Conservation (phyloP, 306 rosid species). For the Rosa chinensis region DNA sequence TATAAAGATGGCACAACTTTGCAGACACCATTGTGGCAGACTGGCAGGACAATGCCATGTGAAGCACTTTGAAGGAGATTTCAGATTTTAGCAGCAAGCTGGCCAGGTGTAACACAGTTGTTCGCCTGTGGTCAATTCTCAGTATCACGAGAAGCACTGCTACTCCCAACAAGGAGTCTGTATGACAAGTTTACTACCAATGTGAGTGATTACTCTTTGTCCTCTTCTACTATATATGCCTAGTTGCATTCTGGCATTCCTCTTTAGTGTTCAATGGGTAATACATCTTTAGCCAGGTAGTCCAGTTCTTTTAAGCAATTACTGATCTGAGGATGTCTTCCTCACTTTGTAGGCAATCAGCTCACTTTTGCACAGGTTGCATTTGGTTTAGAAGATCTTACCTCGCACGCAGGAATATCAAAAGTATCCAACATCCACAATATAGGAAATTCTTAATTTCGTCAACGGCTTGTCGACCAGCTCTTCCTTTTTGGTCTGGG, state of each 20-base stretch:
- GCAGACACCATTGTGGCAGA: neutral
- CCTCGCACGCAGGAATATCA: neutral
- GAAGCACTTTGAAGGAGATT: neutral
- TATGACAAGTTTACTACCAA: neutral
- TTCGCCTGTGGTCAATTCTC: neutral
- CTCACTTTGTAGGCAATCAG: slow-evolving; percentile 1
- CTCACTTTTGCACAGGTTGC: slow-evolving; percentile 1
- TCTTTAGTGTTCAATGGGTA: neutral
- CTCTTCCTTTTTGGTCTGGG: neutral
- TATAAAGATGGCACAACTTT: neutral
- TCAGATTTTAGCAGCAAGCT: neutral
- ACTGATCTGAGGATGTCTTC: neutral
- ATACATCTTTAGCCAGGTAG: neutral
- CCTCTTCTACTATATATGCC: neutral
- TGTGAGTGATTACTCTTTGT: neutral
- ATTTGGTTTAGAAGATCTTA: slow-evolving; percentile 1
- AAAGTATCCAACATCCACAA: neutral
- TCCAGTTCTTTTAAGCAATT: neutral
- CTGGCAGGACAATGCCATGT: neutral
- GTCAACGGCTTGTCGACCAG: neutral
- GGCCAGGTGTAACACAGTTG: neutral
- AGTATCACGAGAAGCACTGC: neutral
- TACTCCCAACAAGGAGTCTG: neutral
- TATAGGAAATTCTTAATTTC: no score
- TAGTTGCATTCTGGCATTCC: neutral